These are phyloP conservation scores for Blechomonas ayalai DNA, from an alignment of 208 protist genomes.

Conservation along the genomic window DNA sequence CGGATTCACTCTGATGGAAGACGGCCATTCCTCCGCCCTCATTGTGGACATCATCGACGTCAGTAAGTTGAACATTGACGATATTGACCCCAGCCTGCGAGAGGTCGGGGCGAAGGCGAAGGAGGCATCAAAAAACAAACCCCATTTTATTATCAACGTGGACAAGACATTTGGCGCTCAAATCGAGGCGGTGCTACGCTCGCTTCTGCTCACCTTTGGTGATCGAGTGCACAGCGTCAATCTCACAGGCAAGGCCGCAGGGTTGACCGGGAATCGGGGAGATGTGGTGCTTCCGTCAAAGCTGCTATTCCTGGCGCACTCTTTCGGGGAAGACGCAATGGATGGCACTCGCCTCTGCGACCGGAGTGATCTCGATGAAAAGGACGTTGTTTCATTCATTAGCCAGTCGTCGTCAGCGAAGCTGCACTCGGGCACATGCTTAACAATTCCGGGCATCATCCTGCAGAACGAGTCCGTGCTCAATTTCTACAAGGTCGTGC, in stretches of 20 bases:
- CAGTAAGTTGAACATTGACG: constrained; percentile 24
- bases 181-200: constrained; percentile 59
- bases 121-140: constrained; percentile 7
- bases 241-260: constrained; percentile 60
- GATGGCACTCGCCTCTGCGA: constrained; percentile 75
- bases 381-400: constrained; percentile 40
- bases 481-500: constrained; percentile 74
- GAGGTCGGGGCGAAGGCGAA: constrained; percentile 3
- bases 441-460: constrained; percentile 71
- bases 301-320: constrained; percentile 76
- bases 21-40: constrained; percentile 48
- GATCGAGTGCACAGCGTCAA: constrained; percentile 69
- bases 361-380: constrained; percentile 17
- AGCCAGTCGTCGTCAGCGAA: constrained; percentile 20
- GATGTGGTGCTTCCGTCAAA: constrained; percentile 71
- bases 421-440: constrained; percentile 40
- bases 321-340: constrained; percentile 70
- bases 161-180: constrained; percentile 84
- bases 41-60: constrained; percentile 74
- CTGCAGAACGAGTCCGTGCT: constrained; percentile 66
- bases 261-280: constrained; percentile 61
- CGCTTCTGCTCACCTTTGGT: constrained; percentile 65
- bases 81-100: constrained; percentile 38
- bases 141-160: constrained; percentile 80
- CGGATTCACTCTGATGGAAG: constrained; percentile 71